A percentile compares a stretch with the other conserved stretches of the same genome.
Conservation (phyloP, 805 yeast genomes). For the Schwanniomyces pseudopolymorphus region DNA sequence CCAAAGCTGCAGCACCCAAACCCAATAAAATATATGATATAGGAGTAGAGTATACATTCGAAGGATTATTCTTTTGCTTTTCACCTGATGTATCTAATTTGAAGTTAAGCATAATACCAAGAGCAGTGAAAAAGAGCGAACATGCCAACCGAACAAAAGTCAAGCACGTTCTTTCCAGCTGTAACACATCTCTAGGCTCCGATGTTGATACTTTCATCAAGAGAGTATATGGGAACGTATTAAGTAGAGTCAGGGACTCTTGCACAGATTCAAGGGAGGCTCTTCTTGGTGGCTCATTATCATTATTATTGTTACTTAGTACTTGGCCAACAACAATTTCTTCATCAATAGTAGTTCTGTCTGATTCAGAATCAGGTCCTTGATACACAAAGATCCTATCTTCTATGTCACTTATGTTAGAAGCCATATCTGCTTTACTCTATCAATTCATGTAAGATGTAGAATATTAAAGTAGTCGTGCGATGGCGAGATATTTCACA, state of each 20-base stretch:
- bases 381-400: not conserved
- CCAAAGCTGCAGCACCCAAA: slow-evolving; percentile 37
- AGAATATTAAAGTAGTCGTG: not conserved
- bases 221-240: slow-evolving; percentile 16
- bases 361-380: not conserved
- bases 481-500: not conserved
- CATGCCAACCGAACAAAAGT: slow-evolving; percentile 48
- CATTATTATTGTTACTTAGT: not conserved
- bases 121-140: slow-evolving; percentile 45
- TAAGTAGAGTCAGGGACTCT: slow-evolving; percentile 4
- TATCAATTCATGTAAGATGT: not conserved
- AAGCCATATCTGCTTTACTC: not conserved
- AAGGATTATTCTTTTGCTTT: slow-evolving; percentile 3
- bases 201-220: slow-evolving; percentile 27
- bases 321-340: not conserved
- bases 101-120: slow-evolving; percentile 47
- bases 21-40: slow-evolving; percentile 37
- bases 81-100: slow-evolving; percentile 34
- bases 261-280: not conserved
- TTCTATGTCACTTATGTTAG: not conserved
- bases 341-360: not conserved
- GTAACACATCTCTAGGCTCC: slow-evolving; percentile 56
- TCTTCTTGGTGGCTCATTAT: not conserved
- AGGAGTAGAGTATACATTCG: slow-evolving; percentile 19
- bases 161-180: slow-evolving; percentile 53